Conservation (phyloP, 371 early-diverging fungal genomes). For the Rhizopus microsporus region DNA sequence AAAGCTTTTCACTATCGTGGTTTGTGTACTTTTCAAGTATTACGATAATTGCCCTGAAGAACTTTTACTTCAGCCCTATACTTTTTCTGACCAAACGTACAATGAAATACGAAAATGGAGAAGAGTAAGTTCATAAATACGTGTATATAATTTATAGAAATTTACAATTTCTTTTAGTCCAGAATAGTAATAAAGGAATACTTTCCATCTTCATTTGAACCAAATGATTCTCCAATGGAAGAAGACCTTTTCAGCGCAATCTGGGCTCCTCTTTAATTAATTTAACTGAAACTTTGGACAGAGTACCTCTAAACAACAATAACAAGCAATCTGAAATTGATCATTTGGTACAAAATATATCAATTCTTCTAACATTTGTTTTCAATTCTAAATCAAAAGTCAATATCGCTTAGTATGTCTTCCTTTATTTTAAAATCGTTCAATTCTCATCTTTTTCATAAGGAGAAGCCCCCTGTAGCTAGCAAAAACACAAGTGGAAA, state of each 20-base stretch:
- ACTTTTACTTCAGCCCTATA: slow-evolving; percentile 17
- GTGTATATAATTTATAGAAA: slow-evolving; percentile 10
- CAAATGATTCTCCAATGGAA: slow-evolving; percentile 20
- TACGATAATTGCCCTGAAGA: slow-evolving; percentile 15
- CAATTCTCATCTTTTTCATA: slow-evolving; percentile 10
- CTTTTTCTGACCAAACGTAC: slow-evolving; percentile 19
- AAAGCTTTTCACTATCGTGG: too few relatives aligned
- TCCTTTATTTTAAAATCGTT: slow-evolving; percentile 7
- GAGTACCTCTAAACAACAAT: slow-evolving; percentile 11
- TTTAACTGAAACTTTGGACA: slow-evolving; percentile 20
- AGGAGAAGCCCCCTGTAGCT: slow-evolving; percentile 15
- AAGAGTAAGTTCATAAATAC: slow-evolving; percentile 15
- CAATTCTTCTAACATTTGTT: slow-evolving; percentile 17
- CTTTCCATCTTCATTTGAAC: slow-evolving; percentile 11
- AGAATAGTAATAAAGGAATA: slow-evolving; percentile 8
- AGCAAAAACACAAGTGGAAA: too few relatives aligned
- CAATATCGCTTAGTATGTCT: slow-evolving; percentile 17
- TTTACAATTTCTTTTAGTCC: slow-evolving; percentile 12
- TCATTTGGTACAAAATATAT: slow-evolving; percentile 15
- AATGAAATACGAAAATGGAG: slow-evolving; percentile 25
- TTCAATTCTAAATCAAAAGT: slow-evolving; percentile 20
- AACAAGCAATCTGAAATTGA: slow-evolving; percentile 19
- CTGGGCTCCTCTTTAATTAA: slow-evolving; percentile 13
- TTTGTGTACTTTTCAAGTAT: too few relatives aligned
- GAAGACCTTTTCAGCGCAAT: slow-evolving; percentile 17